phyloP scores from a whole-genome alignment of 305 asterid genomes.

The Stenogyne calaminthoides region DNA sequence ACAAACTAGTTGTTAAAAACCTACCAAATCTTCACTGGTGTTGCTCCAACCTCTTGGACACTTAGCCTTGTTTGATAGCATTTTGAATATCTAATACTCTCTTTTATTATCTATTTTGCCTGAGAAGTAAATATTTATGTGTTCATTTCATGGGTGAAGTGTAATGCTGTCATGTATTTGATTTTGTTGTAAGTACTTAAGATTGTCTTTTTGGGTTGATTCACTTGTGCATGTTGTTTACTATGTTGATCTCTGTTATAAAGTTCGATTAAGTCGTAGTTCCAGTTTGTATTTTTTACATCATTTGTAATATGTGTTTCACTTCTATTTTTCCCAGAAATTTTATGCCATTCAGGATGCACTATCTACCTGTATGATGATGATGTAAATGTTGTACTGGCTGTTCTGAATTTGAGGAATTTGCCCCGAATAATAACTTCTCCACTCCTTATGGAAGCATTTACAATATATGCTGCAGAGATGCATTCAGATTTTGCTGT shows the following conservation, averaged over 20 bases:
- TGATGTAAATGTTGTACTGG: slow-evolving; percentile 78
- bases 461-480: slow-evolving; percentile 60
- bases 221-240: no score
- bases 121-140: no score
- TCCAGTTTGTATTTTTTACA: background rate
- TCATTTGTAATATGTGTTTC: background rate
- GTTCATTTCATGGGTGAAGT: no score
- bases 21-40: background rate
- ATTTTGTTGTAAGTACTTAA: no score
- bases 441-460: slow-evolving; percentile 53
- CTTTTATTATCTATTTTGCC: no score
- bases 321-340: slow-evolving; percentile 47
- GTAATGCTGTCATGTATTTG: no score
- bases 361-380: slow-evolving; percentile 72
- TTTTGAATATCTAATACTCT: background rate
- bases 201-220: no score
- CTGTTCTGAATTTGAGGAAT: slow-evolving; percentile 60
- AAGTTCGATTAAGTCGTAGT: no score
- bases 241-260: no score
- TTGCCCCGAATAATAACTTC: slow-evolving; percentile 56
- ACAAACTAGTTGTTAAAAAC: background rate
- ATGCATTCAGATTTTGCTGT: slow-evolving; percentile 59
- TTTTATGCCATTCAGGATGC: slow-evolving; percentile 77
- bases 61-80: background rate
- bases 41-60: background rate